phyloP scores from a whole-genome alignment of 2,329 filamentous ascomycete species.

The Colletotrichum lindemuthianum region DNA sequence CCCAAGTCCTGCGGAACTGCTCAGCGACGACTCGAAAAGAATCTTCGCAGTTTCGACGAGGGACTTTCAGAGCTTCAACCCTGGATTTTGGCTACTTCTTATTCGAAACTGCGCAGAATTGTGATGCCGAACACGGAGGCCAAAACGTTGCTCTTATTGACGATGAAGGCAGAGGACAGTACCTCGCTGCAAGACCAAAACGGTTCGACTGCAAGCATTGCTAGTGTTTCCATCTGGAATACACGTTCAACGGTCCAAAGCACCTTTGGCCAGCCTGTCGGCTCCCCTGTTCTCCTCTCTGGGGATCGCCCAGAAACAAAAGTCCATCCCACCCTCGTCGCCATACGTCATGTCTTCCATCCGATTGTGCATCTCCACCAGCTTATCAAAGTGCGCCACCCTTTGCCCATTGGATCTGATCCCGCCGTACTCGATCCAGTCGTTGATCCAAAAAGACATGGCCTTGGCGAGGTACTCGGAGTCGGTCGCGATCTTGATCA shows the following conservation, averaged over 20 bases:
- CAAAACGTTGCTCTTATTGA: too few relatives aligned
- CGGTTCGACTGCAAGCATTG: too few relatives aligned
- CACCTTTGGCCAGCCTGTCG: constrained; percentile 32
- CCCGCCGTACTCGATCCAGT: constrained; percentile 36
- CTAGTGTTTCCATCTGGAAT: too few relatives aligned
- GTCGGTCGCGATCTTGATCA: constrained; percentile 35
- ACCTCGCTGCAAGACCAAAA: too few relatives aligned
- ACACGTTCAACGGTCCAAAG: neutral
- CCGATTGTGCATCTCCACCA: constrained; percentile 25
- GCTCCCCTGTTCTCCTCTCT: constrained; percentile 35
- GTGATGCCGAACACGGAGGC: too few relatives aligned
- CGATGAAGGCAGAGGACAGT: too few relatives aligned
- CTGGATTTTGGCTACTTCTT: too few relatives aligned
- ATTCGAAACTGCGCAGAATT: too few relatives aligned
- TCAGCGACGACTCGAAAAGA: too few relatives aligned
- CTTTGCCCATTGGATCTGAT: constrained; percentile 1
- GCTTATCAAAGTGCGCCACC: constrained; percentile 28
- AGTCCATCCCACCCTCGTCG: constrained; percentile 29
- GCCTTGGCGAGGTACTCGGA: constrained; percentile 35
- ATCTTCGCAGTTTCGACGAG: too few relatives aligned
- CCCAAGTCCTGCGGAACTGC: too few relatives aligned
- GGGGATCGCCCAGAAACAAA: constrained; percentile 37
- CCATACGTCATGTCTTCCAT: constrained; percentile 34
- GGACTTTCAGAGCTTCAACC: too few relatives aligned
- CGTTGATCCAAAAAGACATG: constrained; percentile 35